Evolutionary conservation across 2,329 filamentous ascomycete species (phyloP).

Genomic region (Myriosclerotinia scirpicola): DNA sequence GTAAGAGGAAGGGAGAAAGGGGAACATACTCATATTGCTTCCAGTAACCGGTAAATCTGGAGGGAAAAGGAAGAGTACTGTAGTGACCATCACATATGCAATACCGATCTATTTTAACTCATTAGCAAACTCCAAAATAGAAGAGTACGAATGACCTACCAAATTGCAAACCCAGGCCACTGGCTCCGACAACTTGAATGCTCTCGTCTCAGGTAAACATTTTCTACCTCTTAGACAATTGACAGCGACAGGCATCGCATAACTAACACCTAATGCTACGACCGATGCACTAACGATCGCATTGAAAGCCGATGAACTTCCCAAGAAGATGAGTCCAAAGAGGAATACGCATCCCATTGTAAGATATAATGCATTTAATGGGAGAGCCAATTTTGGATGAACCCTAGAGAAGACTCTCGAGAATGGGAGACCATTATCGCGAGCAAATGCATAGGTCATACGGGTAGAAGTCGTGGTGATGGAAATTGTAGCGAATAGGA

Average conservation of each 20-base stretch:
- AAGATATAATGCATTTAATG: constrained; percentile 64
- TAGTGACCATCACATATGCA: constrained; percentile 58
- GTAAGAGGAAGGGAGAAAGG: neutral
- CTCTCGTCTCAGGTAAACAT: constrained; percentile 57
- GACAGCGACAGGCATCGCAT: constrained; percentile 70
- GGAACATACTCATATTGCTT: constrained; percentile 56
- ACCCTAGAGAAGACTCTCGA: constrained; percentile 61
- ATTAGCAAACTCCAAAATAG: constrained; percentile 22
- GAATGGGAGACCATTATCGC: constrained; percentile 65
- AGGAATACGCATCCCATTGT: constrained; percentile 61
- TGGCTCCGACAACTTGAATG: constrained; percentile 55
- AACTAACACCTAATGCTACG: constrained; percentile 69
- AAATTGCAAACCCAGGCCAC: constrained; percentile 61
- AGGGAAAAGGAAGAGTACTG: constrained; percentile 64
- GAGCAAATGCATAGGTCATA: constrained; percentile 66
- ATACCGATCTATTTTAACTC: constrained; percentile 46
- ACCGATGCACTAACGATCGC: constrained; percentile 70
- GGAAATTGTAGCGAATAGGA: constrained; percentile 61
- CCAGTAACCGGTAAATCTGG: constrained; percentile 56
- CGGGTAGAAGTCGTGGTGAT: constrained; percentile 48
- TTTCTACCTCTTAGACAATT: constrained; percentile 66
- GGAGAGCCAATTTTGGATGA: constrained; percentile 60
- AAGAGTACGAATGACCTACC: constrained; percentile 36
- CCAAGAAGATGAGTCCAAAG: constrained; percentile 68
- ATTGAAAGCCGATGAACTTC: constrained; percentile 65